Evolutionary conservation across 176 grass and related monocot genomes (phyloP), one percentile per base, ranked within the genome.

Genomic region (Bothriochloa decipiens): DNA sequence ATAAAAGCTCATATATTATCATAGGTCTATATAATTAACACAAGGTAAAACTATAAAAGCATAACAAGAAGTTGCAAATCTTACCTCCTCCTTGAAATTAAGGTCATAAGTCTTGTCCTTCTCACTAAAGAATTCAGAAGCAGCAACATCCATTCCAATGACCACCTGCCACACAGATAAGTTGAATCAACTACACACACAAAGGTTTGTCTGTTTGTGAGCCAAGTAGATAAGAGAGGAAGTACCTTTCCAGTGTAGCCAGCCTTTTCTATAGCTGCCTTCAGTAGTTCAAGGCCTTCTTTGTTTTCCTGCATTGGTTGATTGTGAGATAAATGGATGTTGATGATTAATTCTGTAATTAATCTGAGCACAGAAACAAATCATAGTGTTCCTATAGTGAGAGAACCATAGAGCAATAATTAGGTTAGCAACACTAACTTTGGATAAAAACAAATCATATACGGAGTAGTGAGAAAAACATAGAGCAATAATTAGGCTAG

Each of bases 111-210:
- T 95, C 68, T 91, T 81, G 45, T 94, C 96, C 81, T 98, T 98
- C 8, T 98, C 96, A 75, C 45, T 86, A 64, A 89, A 98, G 81
- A 98, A 98, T 49, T 98, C 96, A 28, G 96, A 98, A 86, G 96
- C 96, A 69, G 96, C 96, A 87, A 98, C 96, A 75, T 98, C 96
- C 96, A 99, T 99, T 81, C 96, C 96, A 80, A 99, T 99, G 70
- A 96, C 91, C 72, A 99, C 93, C 96, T 98, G 47, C 3, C 49
- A 79, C 27, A 63, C n/a, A 64, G 6, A 71, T 14, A 84, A 32
- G 43, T 74, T 50, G 8, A 35, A 65, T 52, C 3, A 65, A n/a
- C 3, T 1, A 10, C 15, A 11, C 5, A 3, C 15, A 52, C 28
- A 52, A 9, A 62, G 1, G 22, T n/a, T 23, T 62, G 72, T 6